Evolutionary conservation across 1,139 yeast genomes (phyloP), one percentile per base, ranked within the genome.

Genomic region (Suhomyces wounanorum): DNA sequence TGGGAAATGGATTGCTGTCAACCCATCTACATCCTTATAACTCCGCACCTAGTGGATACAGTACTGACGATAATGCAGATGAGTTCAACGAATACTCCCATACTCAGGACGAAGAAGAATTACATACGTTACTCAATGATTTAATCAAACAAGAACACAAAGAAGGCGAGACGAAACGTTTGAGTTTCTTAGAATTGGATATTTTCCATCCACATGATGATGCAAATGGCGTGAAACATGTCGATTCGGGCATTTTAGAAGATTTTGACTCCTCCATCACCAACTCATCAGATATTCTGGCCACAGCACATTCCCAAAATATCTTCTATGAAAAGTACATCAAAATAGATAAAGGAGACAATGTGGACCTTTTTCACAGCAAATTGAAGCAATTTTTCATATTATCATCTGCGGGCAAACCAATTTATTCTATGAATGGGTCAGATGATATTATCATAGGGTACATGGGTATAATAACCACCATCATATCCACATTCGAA

Each of bases 371-470:
- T 47, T 84, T 83, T 60, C 78, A 72, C 51, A 55, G 58, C 40
- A 79, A 73, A 43, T 68, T 77, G 47, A 88, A 87, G 65, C 95
- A 88, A 50, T 90, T 88, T 60, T 84, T 91, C 56, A 83, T 94
- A 7, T 73, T 94, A n/a, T 90, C 97, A 0, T 72, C 85, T 2
- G 96, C 98, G 0, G 99, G 99, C 0, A 94, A 94, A 65, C 97
- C 97, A 1, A 88, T 94, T 8, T 94, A 87, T 66, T 82, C 96
- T 1, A 75, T 87, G 75, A 79, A 85, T 62, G 97, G 96, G 3
- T 71, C 83, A 0, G 96, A 90, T 54, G 85, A 83, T 45, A 69
- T 84, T 25, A 75, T 87, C 0, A 73, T 88, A 44, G 89, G 94
- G 1, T 87, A 88, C 61, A 83, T 89, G 73, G 95, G 94, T 0